Evolutionary conservation across 2,329 filamentous ascomycete genomes (phyloP).

Genomic region (Botryotinia narcissicola): DNA sequence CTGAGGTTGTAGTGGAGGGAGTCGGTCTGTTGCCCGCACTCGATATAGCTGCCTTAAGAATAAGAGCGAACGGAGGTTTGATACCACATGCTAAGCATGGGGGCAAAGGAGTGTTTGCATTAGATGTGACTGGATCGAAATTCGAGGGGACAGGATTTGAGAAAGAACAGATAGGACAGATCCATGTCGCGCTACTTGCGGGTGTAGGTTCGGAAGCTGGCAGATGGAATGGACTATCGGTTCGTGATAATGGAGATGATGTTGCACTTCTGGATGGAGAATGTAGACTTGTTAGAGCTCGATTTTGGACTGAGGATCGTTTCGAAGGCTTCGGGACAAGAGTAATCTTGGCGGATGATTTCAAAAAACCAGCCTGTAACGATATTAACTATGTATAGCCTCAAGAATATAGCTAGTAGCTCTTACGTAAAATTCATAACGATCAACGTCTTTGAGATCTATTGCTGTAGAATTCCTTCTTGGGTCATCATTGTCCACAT

Average conservation of each 20-base stretch:
- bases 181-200: constrained; percentile 74
- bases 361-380: constrained; percentile 78
- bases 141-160: constrained; percentile 91
- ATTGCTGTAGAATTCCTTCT: constrained; percentile 80
- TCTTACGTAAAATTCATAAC: constrained; percentile 80
- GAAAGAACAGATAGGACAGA: constrained; percentile 93
- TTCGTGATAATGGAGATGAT: constrained; percentile 47
- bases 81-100: constrained; percentile 93
- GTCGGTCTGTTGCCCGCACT: constrained; percentile 60
- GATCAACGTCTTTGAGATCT: constrained; percentile 86
- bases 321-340: constrained; percentile 79
- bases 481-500: constrained; percentile 85
- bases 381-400: constrained; percentile 27
- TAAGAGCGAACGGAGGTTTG: constrained; percentile 76
- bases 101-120: constrained; percentile 73
- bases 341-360: constrained; percentile 92
- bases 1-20: constrained; percentile 32
- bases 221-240: constrained; percentile 45
- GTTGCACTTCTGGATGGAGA: constrained; percentile 47
- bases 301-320: constrained; percentile 56
- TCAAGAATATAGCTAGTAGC: neutral
- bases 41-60: constrained; percentile 83
- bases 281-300: constrained; percentile 49
- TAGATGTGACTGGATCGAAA: constrained; percentile 83
- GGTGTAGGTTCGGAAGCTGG: constrained; percentile 48